Base-by-base conservation (phyloP, 1,284 basidiomycete genomes). In the Cryptococcus jaspeensis region DNA sequence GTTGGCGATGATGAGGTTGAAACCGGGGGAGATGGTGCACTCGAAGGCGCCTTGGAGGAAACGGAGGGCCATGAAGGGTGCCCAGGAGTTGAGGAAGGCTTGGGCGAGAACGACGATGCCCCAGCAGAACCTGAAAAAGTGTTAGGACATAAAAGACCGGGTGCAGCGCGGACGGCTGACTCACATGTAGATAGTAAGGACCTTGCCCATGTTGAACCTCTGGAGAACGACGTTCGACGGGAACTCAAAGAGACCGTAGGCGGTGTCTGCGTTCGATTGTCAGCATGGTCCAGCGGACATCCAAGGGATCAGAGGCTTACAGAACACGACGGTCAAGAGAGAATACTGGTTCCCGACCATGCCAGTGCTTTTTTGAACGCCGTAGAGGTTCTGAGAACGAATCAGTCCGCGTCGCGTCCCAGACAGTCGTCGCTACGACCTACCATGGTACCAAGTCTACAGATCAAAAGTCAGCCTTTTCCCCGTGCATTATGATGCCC, bases 301-400 rank as follows among this genome's bases (percentile, higher is more conserved):
- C 23, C 7, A 13, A 12, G 4, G 22, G 0, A 41, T 9, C 13
- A 22, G 9, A 32, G 28, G 28, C 66, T 64, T 35, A 58, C 53
- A 66, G 56, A 64, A 66, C 12, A 64, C 44, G 25, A 62, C 60
- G 3, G 70, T 72, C 28, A 74, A 59, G 52, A 71, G 65, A 7
- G 70, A 66, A 59, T 71, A 74, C 50, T 75, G 67, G 13, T 71
- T 59, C 2, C 68, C 71, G 12, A 60, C 55, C 44, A 76, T 62
- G 5, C 63, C 49, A 1, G 70, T 74, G 42, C 66, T 63, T 22
- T 58, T 43, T 20, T 69, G 65, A 15, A 76, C 55, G 7, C 70
- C 70, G 56, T 70, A 72, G 18, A 72, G 59, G n/a, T 70, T 68
- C 52, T 67, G 63, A 8, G 39, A 41, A 2, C 23, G 28, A 7